Percentiles rank a stretch among this genome's conserved stretches.
These are phyloP conservation scores for Wickerhamiella infanticola DNA, from an alignment of 1,139 yeast species.

Conservation along the genomic window DNA sequence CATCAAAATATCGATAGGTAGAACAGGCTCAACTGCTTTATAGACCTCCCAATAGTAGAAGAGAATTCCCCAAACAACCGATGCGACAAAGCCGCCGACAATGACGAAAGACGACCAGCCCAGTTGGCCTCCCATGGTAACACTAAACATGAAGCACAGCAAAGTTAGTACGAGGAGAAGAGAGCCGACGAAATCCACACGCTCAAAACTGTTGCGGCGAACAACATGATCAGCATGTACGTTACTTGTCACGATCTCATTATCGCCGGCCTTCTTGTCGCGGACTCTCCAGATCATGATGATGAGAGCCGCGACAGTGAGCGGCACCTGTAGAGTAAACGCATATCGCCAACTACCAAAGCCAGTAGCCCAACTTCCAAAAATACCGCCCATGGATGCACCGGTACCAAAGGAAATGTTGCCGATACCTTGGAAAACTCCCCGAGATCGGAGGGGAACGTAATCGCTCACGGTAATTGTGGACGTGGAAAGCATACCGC, in stretches of 20 bases:
- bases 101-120: slow-evolving; percentile 27
- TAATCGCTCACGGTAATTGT: slow-evolving; percentile 41
- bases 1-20: slow-evolving; percentile 41
- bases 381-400: slow-evolving; percentile 49
- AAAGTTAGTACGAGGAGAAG: slow-evolving; percentile 41
- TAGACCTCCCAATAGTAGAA: slow-evolving; percentile 36
- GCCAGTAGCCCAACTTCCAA: slow-evolving; percentile 57
- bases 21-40: slow-evolving; percentile 49
- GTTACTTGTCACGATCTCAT: slow-evolving; percentile 7
- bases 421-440: slow-evolving; percentile 43
- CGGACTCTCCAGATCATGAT: slow-evolving; percentile 8
- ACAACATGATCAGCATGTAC: slow-evolving; percentile 7
- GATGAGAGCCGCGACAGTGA: slow-evolving; percentile 27
- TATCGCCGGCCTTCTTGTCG: slow-evolving; percentile 4
- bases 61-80: slow-evolving; percentile 24
- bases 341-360: slow-evolving; percentile 63
- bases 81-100: slow-evolving; percentile 17
- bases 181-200: slow-evolving; percentile 66
- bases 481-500: slow-evolving; percentile 39
- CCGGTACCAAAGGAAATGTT: slow-evolving; percentile 53
- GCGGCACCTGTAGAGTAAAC: slow-evolving; percentile 45
- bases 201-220: slow-evolving; percentile 15
- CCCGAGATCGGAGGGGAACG: slow-evolving; percentile 40
- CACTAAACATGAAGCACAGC: slow-evolving; percentile 40
- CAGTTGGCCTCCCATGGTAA: slow-evolving; percentile 53